These are phyloP conservation scores for Pascua guehoae DNA, from an alignment of 1,284 basidiomycete species.

Conservation along the genomic window DNA sequence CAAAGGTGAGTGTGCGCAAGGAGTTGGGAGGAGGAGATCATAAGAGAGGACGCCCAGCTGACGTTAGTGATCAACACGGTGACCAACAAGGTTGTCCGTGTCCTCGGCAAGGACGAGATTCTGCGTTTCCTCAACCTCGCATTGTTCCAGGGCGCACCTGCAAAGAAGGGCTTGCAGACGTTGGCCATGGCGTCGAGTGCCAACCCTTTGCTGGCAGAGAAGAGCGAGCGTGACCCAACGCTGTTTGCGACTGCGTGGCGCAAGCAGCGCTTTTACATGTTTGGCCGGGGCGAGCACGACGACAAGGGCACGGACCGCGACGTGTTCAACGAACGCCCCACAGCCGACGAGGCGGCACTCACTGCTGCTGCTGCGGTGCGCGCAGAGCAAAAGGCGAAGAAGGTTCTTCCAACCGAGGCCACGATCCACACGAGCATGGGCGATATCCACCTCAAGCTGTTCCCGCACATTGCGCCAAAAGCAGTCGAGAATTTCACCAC, in stretches of 20 bases:
- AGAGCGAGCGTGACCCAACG: conserved; percentile 79
- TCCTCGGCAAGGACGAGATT: conserved; percentile 92
- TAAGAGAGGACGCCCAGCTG: conserved; percentile 4
- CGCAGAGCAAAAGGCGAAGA: conserved; percentile 60
- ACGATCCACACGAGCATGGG: conserved; percentile 94
- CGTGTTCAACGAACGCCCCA: conserved; percentile 97
- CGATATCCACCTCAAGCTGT: conserved; percentile 87
- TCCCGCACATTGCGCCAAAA: conserved; percentile 86
- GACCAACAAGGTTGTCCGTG: conserved; percentile 83
- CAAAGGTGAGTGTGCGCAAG: conserved; percentile 63
- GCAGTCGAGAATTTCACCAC: conserved; percentile 97
- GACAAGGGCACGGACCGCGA: conserved; percentile 85
- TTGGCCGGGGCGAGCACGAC: conserved; percentile 90
- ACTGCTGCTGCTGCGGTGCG: conserved; percentile 60
- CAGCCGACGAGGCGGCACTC: conserved; percentile 90
- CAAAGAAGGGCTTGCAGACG: conserved; percentile 75
- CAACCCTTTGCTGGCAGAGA: conserved; percentile 87
- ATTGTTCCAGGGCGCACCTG: conserved; percentile 88
- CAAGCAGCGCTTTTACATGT: conserved; percentile 92
- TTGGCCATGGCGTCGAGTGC: conserved; percentile 90
- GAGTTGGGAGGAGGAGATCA: not conserved
- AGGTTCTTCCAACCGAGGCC: conserved; percentile 57
- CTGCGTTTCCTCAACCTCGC: conserved; percentile 84
- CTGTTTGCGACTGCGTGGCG: conserved; percentile 92
- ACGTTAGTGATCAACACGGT: conserved; percentile 82